phyloP scores from a whole-genome alignment of 2,329 filamentous ascomycete genomes.

The Fusarium sp. region DNA sequence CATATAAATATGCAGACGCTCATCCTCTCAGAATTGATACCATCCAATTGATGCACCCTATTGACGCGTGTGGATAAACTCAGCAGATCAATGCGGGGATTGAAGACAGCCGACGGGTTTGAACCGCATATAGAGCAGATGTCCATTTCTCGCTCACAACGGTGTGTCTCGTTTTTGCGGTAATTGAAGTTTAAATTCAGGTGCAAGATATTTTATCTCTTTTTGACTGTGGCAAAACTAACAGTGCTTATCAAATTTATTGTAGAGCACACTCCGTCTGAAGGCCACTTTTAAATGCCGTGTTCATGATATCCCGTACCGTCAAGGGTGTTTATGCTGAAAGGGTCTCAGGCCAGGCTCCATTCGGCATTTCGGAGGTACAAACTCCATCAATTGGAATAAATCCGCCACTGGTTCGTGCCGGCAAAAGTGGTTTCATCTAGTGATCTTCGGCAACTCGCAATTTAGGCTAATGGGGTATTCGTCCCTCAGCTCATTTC shows the following conservation, averaged over 20 bases:
- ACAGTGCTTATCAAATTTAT: too few relatives aligned
- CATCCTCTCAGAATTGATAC: too few relatives aligned
- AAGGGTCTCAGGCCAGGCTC: not conserved
- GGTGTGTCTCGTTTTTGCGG: not conserved
- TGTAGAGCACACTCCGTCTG: too few relatives aligned
- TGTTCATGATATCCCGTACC: not conserved
- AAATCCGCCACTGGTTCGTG: not conserved
- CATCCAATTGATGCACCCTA: too few relatives aligned
- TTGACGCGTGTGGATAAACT: not conserved
- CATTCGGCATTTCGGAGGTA: conserved; percentile 15
- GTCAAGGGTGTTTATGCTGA: not conserved
- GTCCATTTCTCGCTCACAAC: not conserved
- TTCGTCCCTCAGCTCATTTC: not conserved
- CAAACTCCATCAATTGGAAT: conserved; percentile 25
- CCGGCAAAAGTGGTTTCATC: conserved; percentile 25
- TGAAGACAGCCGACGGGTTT: not conserved
- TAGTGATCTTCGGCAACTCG: conserved; percentile 7
- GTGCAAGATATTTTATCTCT: not conserved
- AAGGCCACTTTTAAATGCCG: too few relatives aligned
- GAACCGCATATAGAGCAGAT: accelerated
- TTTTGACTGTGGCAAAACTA: too few relatives aligned
- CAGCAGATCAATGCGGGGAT: not conserved
- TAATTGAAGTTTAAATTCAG: not conserved
- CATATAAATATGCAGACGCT: too few relatives aligned
- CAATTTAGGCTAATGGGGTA: conserved; percentile 25